A percentile compares a stretch with the other conserved stretches of the same genome.
Conservation (phyloP, 768 basidiomycete genomes). For the Leccinum aurantiacum region DNA sequence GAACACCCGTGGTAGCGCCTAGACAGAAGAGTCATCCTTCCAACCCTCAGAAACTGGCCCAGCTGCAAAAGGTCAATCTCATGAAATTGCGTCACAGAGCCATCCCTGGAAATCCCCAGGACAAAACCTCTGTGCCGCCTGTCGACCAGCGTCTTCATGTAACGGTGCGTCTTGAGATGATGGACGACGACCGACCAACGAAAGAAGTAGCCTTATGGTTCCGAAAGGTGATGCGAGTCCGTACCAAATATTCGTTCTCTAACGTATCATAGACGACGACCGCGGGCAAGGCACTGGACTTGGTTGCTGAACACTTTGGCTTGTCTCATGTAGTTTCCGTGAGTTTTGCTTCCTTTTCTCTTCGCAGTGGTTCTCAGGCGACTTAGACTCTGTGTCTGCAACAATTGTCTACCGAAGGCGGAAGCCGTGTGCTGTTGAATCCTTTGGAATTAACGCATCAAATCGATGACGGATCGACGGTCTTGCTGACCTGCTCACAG, state of each 20-base stretch:
- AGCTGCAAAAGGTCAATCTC: slow-evolving; percentile 56
- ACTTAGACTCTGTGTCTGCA: slow-evolving; percentile 45
- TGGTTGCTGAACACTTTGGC: slow-evolving; percentile 36
- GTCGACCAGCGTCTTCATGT: slow-evolving; percentile 61
- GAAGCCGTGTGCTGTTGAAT: slow-evolving; percentile 41
- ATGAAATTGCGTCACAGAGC: slow-evolving; percentile 80
- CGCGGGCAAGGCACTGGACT: slow-evolving; percentile 64
- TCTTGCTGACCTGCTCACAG: slow-evolving; percentile 17
- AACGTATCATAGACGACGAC: slow-evolving; percentile 43
- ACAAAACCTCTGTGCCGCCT: slow-evolving; percentile 45
- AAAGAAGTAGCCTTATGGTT: slow-evolving; percentile 64
- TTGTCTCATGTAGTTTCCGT: slow-evolving; percentile 14
- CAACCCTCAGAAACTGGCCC: slow-evolving; percentile 54
- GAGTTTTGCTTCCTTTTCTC: slow-evolving; percentile 1
- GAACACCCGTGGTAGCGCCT: slow-evolving; percentile 29
- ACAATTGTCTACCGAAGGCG: slow-evolving; percentile 27
- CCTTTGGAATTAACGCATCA: slow-evolving; percentile 49
- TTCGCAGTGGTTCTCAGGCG: slow-evolving; percentile 23
- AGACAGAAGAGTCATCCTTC: slow-evolving; percentile 38
- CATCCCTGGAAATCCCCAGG: slow-evolving; percentile 58
- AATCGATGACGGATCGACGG: slow-evolving; percentile 50
- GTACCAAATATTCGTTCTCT: not conserved
- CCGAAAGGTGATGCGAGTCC: slow-evolving; percentile 50
- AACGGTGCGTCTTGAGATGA: slow-evolving; percentile 37
- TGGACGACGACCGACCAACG: slow-evolving; percentile 23